Percentiles rank a stretch among this genome's conserved stretches.
These are phyloP conservation scores for Fusarium ambrosium DNA, from an alignment of 2,329 filamentous ascomycete genomes.

Conservation along the genomic window DNA sequence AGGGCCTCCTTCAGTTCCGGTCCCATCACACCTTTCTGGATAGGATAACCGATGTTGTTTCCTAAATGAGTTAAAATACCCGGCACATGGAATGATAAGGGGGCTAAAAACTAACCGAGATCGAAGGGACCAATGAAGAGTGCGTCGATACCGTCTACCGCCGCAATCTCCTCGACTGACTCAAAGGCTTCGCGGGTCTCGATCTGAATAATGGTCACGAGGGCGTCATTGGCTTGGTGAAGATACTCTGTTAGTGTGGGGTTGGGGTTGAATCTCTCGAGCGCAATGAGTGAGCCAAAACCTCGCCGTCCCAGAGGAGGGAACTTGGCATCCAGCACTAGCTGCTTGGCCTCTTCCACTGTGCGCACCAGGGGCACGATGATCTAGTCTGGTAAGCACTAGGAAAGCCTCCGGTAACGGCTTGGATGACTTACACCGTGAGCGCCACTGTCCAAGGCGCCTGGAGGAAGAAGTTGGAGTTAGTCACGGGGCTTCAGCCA, in stretches of 20 bases:
- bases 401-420: not conserved
- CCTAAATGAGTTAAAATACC: slow-evolving; percentile 45
- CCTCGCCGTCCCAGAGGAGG: slow-evolving; percentile 61
- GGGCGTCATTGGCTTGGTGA: slow-evolving; percentile 59
- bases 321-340: slow-evolving; percentile 63
- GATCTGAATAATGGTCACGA: slow-evolving; percentile 75
- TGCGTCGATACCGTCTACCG: slow-evolving; percentile 70
- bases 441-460: slow-evolving; percentile 61
- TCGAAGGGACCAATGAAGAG: slow-evolving; percentile 77
- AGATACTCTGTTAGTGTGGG: slow-evolving; percentile 61
- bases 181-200: slow-evolving; percentile 73
- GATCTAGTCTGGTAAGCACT: slow-evolving; percentile 44
- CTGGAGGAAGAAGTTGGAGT: slow-evolving; percentile 27
- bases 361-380: slow-evolving; percentile 59
- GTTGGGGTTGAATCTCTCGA: slow-evolving; percentile 55
- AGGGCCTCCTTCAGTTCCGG: slow-evolving; percentile 71
- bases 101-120: slow-evolving; percentile 56
- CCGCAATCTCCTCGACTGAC: slow-evolving; percentile 70
- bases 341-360: slow-evolving; percentile 57
- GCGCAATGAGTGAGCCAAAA: slow-evolving; percentile 61
- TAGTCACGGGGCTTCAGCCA: not conserved
- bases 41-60: slow-evolving; percentile 71
- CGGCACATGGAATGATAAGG: not conserved
- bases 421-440: slow-evolving; percentile 52
- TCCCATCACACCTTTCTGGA: slow-evolving; percentile 69